These are phyloP conservation scores for Penicillium concentricum DNA, from an alignment of 2,329 filamentous ascomycete species.

Conservation along the genomic window DNA sequence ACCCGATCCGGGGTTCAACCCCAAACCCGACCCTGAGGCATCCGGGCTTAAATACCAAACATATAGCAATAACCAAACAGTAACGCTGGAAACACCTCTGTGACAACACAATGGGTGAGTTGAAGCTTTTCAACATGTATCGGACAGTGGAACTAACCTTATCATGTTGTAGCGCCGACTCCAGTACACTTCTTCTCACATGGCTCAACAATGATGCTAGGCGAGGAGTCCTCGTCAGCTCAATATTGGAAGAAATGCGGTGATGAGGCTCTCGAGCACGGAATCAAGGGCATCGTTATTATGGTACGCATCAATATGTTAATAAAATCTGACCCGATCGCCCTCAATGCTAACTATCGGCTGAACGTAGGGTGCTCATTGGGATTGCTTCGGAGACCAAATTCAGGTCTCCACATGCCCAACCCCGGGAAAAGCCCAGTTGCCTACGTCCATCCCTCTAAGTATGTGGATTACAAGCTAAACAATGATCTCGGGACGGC, in stretches of 20 bases:
- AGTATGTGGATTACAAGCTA: slow-evolving; percentile 63
- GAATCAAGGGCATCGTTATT: slow-evolving; percentile 63
- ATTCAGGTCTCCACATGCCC: slow-evolving; percentile 64
- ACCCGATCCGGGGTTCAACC: too few relatives aligned
- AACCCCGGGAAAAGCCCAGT: slow-evolving; percentile 62
- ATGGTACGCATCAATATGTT: slow-evolving; percentile 54
- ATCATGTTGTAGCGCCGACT: slow-evolving; percentile 27
- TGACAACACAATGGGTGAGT: too few relatives aligned
- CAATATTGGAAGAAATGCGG: slow-evolving; percentile 66
- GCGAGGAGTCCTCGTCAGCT: slow-evolving; percentile 61
- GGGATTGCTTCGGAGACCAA: slow-evolving; percentile 57
- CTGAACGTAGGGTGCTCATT: slow-evolving; percentile 57
- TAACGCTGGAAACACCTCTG: too few relatives aligned
- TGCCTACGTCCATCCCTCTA: slow-evolving; percentile 64
- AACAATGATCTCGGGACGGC: slow-evolving; percentile 58
- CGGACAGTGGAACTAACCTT: too few relatives aligned
- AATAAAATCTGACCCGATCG: too few relatives aligned
- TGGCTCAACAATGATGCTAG: slow-evolving; percentile 71
- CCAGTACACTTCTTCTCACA: slow-evolving; percentile 69
- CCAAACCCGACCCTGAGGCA: too few relatives aligned
- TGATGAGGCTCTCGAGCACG: slow-evolving; percentile 59
- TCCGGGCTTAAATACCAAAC: too few relatives aligned
- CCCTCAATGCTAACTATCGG: too few relatives aligned
- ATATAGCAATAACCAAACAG: too few relatives aligned
- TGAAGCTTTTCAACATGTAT: too few relatives aligned